These are phyloP conservation scores for Vitis hybrid DNA, from an alignment of 177 flowering plant species.

Conservation along the genomic window DNA sequence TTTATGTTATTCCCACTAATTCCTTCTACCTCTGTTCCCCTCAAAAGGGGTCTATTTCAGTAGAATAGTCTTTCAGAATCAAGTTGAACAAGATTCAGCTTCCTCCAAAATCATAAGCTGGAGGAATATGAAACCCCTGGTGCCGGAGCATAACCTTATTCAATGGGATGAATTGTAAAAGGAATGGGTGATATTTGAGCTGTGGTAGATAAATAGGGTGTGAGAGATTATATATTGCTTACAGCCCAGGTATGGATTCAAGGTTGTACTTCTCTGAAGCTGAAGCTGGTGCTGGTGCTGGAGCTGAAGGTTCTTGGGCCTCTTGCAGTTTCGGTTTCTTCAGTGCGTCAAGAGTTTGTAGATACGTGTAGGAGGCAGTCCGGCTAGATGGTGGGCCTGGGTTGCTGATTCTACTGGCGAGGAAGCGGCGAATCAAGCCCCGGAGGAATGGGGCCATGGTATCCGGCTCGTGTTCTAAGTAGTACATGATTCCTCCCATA, in stretches of 20 bases:
- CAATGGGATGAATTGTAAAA: too few relatives aligned
- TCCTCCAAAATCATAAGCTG: too few relatives aligned
- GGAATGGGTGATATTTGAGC: too few relatives aligned
- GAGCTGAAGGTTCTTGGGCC: conserved; percentile 36
- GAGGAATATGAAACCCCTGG: too few relatives aligned
- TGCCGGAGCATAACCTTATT: too few relatives aligned
- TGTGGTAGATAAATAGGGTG: too few relatives aligned
- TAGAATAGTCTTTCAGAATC: too few relatives aligned
- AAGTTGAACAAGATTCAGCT: too few relatives aligned
- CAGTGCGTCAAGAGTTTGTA: conserved; percentile 57
- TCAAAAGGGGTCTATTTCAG: too few relatives aligned
- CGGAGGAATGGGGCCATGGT: conserved; percentile 97
- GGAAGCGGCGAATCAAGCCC: conserved; percentile 89
- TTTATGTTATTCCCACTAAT: too few relatives aligned
- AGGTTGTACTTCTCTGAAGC: conserved; percentile 73
- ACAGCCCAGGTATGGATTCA: conserved; percentile 91
- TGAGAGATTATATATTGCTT: conserved; percentile 6
- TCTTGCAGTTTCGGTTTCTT: conserved; percentile 51
- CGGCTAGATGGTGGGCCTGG: conserved; percentile 52
- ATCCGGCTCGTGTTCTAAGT: conserved; percentile 90
- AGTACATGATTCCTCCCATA: conserved; percentile 99
- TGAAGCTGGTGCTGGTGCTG: conserved; percentile 43
- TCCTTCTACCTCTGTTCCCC: too few relatives aligned
- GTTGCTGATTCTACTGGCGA: conserved; percentile 90
- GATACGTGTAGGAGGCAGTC: conserved; percentile 61